Evolutionary conservation across 2,329 filamentous ascomycete species (phyloP).

Genomic region (Beauveria varroae): DNA sequence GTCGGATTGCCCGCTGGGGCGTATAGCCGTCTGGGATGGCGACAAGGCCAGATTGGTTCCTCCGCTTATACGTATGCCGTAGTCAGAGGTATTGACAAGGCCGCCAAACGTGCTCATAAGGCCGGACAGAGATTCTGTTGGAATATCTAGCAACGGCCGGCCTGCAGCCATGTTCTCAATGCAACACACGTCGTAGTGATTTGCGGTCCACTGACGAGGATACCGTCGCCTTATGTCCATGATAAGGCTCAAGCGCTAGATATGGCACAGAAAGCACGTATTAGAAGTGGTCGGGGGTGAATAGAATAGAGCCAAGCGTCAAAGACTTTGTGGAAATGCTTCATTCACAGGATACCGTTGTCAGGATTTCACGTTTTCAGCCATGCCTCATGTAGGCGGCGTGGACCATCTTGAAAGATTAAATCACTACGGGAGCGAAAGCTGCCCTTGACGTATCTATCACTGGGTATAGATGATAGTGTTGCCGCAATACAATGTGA

Average conservation of each 20-base stretch:
- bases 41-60: no score
- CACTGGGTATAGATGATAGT: neutral
- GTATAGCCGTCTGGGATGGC: no score
- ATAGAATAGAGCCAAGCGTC: neutral
- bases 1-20: no score
- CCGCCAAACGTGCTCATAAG: no score
- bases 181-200: neutral
- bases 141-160: no score
- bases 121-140: no score
- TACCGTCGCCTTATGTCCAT: neutral
- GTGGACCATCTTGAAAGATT: neutral
- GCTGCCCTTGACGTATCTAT: neutral
- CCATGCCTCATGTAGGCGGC: neutral
- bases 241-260: neutral
- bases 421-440: neutral
- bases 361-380: neutral
- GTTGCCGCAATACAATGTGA: neutral
- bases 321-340: neutral
- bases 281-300: neutral
- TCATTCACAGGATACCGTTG: neutral
- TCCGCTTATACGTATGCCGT: no score
- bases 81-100: no score
- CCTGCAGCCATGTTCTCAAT: neutral
- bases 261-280: neutral
- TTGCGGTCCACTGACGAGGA: neutral